Evolutionary conservation across 495 filamentous ascomycete genomes (phyloP).

Genomic region (Podospora pseudoanserina): DNA sequence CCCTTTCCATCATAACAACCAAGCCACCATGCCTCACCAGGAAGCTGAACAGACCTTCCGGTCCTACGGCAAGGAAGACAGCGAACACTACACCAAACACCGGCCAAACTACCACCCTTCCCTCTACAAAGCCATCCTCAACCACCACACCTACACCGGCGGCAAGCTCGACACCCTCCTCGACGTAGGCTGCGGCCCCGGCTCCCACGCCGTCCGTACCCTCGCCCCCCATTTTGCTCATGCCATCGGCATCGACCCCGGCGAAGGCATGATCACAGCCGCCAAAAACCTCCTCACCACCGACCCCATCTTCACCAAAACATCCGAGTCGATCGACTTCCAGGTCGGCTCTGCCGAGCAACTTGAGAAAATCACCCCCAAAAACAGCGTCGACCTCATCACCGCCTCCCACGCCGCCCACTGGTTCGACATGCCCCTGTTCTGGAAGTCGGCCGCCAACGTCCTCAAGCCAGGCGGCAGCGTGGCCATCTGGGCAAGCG

Average conservation of each 20-base stretch:
- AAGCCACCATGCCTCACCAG: background rate
- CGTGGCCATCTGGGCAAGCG: conserved; percentile 53
- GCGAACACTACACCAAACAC: conserved; percentile 15
- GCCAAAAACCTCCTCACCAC: conserved; percentile 24
- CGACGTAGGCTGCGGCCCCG: conserved; percentile 58
- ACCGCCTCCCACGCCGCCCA: conserved; percentile 52
- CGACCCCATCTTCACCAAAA: conserved; percentile 9
- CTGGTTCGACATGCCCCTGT: conserved; percentile 60
- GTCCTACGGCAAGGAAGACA: conserved; percentile 16
- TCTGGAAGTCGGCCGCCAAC: conserved; percentile 57
- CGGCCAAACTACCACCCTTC: conserved; percentile 16
- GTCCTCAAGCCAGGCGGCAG: conserved; percentile 54
- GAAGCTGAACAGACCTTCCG: conserved; percentile 16
- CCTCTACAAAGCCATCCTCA: conserved; percentile 34
- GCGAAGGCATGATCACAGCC: conserved; percentile 51
- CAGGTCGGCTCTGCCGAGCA: conserved; percentile 45
- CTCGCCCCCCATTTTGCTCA: conserved; percentile 43
- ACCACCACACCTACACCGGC: conserved; percentile 48
- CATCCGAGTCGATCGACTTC: conserved; percentile 37
- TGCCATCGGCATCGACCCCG: conserved; percentile 52
- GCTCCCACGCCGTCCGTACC: conserved; percentile 36
- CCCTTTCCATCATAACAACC: background rate
- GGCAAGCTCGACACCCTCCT: conserved; percentile 46
- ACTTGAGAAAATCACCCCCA: conserved; percentile 19
- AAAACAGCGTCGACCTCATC: conserved; percentile 49